phyloP scores from a whole-genome alignment of 139 green algal genomes.

The Volvox africanus region DNA sequence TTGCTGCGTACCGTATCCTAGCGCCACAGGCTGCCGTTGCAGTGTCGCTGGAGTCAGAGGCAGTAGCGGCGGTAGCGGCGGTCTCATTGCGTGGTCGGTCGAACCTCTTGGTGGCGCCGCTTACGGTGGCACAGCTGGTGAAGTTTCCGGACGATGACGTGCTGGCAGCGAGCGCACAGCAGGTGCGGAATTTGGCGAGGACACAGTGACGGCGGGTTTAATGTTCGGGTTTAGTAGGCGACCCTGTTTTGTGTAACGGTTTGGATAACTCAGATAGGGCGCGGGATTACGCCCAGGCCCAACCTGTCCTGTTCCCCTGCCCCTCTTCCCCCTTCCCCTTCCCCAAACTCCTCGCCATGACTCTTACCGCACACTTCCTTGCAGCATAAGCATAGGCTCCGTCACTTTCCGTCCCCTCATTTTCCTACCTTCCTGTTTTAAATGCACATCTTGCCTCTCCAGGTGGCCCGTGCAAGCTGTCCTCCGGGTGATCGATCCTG shows the following conservation, averaged over 20 bases:
- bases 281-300: too few relatives aligned
- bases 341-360: too few relatives aligned
- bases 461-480: background rate
- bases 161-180: background rate
- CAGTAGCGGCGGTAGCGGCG: background rate
- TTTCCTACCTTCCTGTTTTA: too few relatives aligned
- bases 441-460: background rate
- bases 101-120: slow-evolving; percentile 34
- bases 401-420: too few relatives aligned
- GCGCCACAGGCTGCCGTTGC: background rate
- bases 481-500: slow-evolving; percentile 12
- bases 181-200: background rate
- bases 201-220: too few relatives aligned
- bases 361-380: too few relatives aligned
- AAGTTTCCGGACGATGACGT: slow-evolving; percentile 34
- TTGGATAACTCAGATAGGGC: too few relatives aligned
- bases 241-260: too few relatives aligned
- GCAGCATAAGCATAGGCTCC: too few relatives aligned
- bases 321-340: too few relatives aligned
- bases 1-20: slow-evolving; percentile 40
- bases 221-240: too few relatives aligned
- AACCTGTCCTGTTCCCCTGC: too few relatives aligned
- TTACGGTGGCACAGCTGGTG: slow-evolving; percentile 28
- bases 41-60: slow-evolving; percentile 8
- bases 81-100: background rate